Percentiles rank a stretch among this genome's conserved stretches.
phyloP scores from a whole-genome alignment of 352 stramenopile species.

The Blastocystis sp. region DNA sequence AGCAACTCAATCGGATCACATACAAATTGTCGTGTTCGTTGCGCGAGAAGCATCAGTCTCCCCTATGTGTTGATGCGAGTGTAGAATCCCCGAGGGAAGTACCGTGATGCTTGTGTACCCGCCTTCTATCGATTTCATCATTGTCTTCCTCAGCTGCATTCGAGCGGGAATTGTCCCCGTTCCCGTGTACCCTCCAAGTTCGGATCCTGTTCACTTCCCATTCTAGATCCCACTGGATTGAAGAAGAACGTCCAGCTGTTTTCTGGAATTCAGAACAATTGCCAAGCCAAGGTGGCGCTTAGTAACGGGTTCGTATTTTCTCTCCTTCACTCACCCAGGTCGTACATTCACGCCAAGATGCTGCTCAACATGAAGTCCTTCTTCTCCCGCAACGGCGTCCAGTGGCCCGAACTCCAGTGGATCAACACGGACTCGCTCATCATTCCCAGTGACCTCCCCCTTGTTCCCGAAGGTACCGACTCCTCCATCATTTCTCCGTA shows the following conservation, averaged over 20 bases:
- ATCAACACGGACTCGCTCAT: conserved; percentile 60
- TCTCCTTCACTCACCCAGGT: neutral
- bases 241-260: conserved; percentile 90
- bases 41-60: conserved; percentile 6
- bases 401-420: conserved; percentile 64
- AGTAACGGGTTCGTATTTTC: neutral
- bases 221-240: conserved; percentile 77
- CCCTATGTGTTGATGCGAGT: neutral
- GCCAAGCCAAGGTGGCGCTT: conserved; percentile 77
- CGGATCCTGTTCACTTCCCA: neutral
- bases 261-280: conserved; percentile 77
- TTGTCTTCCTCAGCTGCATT: conserved; percentile 88
- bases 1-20: conserved; percentile 49
- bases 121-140: conserved; percentile 88
- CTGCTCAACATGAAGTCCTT: conserved; percentile 64
- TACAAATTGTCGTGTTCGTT: conserved; percentile 17
- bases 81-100: conserved; percentile 62
- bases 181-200: conserved; percentile 73
- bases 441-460: neutral
- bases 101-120: conserved; percentile 87
- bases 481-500: neutral
- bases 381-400: neutral
- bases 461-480: neutral
- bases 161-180: conserved; percentile 81
- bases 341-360: conserved; percentile 43